phyloP scores from a whole-genome alignment of 2,329 filamentous ascomycete species.

The Paecilomyces formosus region DNA sequence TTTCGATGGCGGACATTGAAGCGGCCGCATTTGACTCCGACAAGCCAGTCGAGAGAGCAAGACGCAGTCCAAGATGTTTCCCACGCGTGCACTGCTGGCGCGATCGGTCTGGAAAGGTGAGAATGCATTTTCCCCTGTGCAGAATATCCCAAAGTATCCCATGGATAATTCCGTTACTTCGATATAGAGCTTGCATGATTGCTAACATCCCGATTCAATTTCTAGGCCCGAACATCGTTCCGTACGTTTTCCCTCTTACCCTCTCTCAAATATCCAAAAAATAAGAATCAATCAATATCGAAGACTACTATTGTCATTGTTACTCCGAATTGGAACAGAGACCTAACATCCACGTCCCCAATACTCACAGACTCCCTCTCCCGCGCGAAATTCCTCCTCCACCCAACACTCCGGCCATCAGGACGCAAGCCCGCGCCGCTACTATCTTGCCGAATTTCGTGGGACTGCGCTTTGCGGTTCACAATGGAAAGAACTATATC shows the following conservation, averaged over 20 bases:
- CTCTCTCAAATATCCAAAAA: not conserved
- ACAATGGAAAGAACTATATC: conserved; percentile 83
- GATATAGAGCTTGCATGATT: not conserved
- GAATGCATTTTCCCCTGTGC: conserved; percentile 6
- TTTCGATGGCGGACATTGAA: not conserved
- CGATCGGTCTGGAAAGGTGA: conserved; percentile 86
- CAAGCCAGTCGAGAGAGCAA: not conserved
- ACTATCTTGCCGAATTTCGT: conserved; percentile 92
- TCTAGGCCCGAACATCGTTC: conserved; percentile 61
- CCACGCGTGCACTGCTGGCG: conserved; percentile 60
- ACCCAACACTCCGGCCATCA: conserved; percentile 65
- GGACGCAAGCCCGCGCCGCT: conserved; percentile 77
- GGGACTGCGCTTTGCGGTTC: conserved; percentile 78
- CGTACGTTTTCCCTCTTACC: conserved; percentile 44
- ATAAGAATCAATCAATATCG: too few relatives aligned
- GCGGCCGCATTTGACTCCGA: not conserved
- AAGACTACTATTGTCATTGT: too few relatives aligned
- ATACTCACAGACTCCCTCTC: conserved; percentile 29
- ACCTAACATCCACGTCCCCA: conserved; percentile 2
- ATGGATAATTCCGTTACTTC: not conserved
- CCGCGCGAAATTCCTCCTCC: conserved; percentile 40
- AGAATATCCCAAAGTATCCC: not conserved
- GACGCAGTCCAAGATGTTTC: conserved; percentile 50
- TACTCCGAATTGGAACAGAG: not conserved
- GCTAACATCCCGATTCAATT: conserved; percentile 7